A percentile compares a stretch with the other conserved stretches of the same genome.
Evolutionary conservation across 768 basidiomycete genomes (phyloP).

Genomic region (Vararia minispora): DNA sequence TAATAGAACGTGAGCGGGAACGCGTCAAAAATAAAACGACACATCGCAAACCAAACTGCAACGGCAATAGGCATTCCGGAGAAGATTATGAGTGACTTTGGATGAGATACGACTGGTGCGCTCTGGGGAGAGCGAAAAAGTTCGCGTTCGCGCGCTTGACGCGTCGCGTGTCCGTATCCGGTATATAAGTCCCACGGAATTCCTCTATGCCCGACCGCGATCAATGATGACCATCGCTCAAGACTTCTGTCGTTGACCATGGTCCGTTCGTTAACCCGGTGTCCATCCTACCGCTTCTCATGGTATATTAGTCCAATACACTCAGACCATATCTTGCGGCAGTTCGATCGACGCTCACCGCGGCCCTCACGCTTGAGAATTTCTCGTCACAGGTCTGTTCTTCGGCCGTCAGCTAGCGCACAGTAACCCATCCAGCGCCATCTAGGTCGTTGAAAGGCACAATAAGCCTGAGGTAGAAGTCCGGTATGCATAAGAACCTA

Average conservation of each 20-base stretch:
- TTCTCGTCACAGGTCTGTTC: constrained; percentile 84
- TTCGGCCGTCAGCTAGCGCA: constrained; percentile 5
- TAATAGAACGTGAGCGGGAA: constrained; percentile 18
- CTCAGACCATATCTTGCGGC: constrained; percentile 93
- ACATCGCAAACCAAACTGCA: constrained; percentile 62
- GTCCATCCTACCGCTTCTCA: background rate
- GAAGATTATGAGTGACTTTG: constrained; percentile 7
- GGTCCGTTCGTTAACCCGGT: constrained; percentile 6
- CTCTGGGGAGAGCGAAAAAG: background rate
- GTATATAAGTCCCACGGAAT: too few relatives aligned
- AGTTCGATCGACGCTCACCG: constrained; percentile 93
- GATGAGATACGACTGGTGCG: constrained; percentile 2
- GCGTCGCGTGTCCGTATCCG: too few relatives aligned
- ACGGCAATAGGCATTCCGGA: constrained; percentile 45
- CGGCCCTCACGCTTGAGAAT: constrained; percentile 93
- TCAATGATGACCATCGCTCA: constrained; percentile 12
- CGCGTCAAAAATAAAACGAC: constrained; percentile 1
- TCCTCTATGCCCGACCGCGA: too few relatives aligned
- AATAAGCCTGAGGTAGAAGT: constrained; percentile 96
- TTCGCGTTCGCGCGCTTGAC: too few relatives aligned
- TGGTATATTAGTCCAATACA: constrained; percentile 68
- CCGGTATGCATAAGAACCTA: constrained; percentile 35
- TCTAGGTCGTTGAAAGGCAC: constrained; percentile 88
- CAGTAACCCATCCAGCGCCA: constrained; percentile 13
- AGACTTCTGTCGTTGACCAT: background rate